phyloP scores from a whole-genome alignment of 148 eudicot genomes.

The Diospyros kaki region DNA sequence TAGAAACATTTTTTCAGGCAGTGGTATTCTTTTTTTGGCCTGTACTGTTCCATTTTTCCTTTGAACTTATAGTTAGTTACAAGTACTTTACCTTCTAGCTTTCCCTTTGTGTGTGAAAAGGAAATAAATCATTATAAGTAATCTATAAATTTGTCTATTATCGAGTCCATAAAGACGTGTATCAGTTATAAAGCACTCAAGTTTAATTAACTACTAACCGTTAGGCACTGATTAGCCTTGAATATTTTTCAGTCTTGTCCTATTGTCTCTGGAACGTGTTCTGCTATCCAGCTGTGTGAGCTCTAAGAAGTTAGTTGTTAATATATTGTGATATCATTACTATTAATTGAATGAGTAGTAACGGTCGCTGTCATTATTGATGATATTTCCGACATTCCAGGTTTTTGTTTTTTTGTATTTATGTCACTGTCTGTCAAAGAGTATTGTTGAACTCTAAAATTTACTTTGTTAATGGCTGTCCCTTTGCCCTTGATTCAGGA shows the following conservation, averaged over 20 bases:
- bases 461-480: not conserved
- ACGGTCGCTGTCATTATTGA: too few relatives aligned
- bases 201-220: not conserved
- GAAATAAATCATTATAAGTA: not conserved
- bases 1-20: too few relatives aligned
- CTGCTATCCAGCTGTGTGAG: not conserved
- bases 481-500: constrained; percentile 12
- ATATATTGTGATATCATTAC: not conserved
- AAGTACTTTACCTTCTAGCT: not conserved
- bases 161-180: not conserved
- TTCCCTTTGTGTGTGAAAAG: not conserved
- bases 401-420: not conserved
- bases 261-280: not conserved
- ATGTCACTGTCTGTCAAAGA: not conserved
- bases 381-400: too few relatives aligned
- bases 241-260: not conserved
- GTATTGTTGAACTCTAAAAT: not conserved
- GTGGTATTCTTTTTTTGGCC: not conserved
- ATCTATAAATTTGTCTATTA: not conserved
- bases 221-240: not conserved
- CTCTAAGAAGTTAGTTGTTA: too few relatives aligned
- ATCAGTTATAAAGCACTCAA: not conserved
- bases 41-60: not conserved
- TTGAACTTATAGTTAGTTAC: not conserved
- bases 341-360: not conserved